These are phyloP conservation scores for Kodamaea nitidulidarum DNA, from an alignment of 805 yeast genomes.

Conservation along the genomic window DNA sequence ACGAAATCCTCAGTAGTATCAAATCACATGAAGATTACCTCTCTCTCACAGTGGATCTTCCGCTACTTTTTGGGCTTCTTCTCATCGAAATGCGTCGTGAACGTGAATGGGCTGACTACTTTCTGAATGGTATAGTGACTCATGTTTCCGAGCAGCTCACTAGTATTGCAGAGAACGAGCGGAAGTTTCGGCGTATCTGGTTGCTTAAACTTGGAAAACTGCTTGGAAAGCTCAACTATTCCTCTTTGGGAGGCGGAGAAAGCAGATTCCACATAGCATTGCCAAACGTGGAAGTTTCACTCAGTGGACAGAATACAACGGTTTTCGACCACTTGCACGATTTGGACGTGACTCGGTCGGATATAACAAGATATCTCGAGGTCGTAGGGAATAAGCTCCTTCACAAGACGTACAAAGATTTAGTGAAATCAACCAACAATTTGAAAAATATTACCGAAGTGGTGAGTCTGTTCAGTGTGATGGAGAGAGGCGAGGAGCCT, in stretches of 20 bases:
- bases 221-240: conserved; percentile 19
- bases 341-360: conserved; percentile 29
- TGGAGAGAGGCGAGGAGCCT: conserved; percentile 15
- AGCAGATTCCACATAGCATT: conserved; percentile 11
- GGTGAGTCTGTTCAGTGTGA: conserved; percentile 26
- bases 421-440: conserved; percentile 36
- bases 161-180: conserved; percentile 53
- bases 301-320: conserved; percentile 25
- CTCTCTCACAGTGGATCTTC: conserved; percentile 57
- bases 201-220: conserved; percentile 52
- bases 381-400: conserved; percentile 28
- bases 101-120: conserved; percentile 50
- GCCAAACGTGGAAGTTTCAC: conserved; percentile 36
- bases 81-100: conserved; percentile 59
- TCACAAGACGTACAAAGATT: conserved; percentile 43
- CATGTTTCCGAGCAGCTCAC: conserved; percentile 57
- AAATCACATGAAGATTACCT: conserved; percentile 34
- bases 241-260: conserved; percentile 9
- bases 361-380: conserved; percentile 27
- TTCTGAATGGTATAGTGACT: conserved; percentile 34
- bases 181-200: conserved; percentile 58
- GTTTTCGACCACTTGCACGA: conserved; percentile 34
- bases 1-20: conserved; percentile 22
- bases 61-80: conserved; percentile 67
- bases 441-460: conserved; percentile 33